Base-by-base conservation (phyloP, 1,284 basidiomycete genomes). In the Puccinia novopanici region DNA sequence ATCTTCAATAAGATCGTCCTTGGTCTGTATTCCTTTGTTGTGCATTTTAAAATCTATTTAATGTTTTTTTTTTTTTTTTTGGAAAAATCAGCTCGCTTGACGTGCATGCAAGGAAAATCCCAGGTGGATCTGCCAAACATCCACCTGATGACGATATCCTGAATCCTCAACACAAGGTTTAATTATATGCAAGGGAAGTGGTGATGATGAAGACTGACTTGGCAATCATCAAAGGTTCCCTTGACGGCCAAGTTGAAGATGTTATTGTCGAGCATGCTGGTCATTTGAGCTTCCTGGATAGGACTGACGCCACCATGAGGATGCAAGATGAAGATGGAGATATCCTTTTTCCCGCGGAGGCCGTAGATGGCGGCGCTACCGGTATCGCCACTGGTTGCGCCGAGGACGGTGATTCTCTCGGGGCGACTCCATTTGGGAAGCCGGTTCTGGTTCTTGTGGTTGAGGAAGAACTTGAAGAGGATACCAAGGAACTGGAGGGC, bases 241-340 rank as follows among this genome's bases (percentile, higher is more conserved):
- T 92, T 90, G 24, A 99, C 93, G 0, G 95, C 94, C 75, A 99
- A 87, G 84, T 96, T 98, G 87, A 96, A 93, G 30, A 99, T 96
- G 84, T 99, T 99, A 0, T 90, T 88, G 85, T 99, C 97, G 12
- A 92, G 91, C 42, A 99, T 93, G 0, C 96, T 98, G 4, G 96
- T 98, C 97, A 99, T 99, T 86, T 99, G 97, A 2, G 95, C 96
- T 86, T 98, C 95, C 86, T 99, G 97, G 82, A 99, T 95, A 22
- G 95, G 95, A 8, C 95, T 98, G 70, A 99, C 92, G 45, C 96
- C 92, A n/a, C 94, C 94, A 84, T 94, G 94, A 22, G 97, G 97
- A 86, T 98, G 95, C 40, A 99, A 90, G 85, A 99, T 99, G 87
- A 98, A 99, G 86, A 99, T 97, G 82, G 93, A 93, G 84, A 99